These are phyloP conservation scores for Parascedosporium putredinis DNA, from an alignment of 2,329 filamentous ascomycete genomes.

Conservation along the genomic window DNA sequence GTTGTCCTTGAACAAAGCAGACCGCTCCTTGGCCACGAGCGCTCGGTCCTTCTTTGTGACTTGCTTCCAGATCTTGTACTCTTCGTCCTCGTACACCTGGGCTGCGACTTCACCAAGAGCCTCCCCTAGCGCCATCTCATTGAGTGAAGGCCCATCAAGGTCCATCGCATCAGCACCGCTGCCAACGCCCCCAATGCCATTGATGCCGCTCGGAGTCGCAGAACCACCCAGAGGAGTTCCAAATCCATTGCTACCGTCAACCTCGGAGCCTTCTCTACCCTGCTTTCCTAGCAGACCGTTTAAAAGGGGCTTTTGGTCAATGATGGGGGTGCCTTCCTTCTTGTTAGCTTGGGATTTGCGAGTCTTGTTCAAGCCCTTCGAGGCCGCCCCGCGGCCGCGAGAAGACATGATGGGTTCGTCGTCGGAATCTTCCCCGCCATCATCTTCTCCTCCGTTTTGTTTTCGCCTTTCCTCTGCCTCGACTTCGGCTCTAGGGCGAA, in stretches of 20 bases:
- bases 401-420: slow-evolving; percentile 98
- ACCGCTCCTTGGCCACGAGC: slow-evolving; percentile 71
- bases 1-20: slow-evolving; percentile 75
- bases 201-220: slow-evolving; percentile 62
- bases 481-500: slow-evolving; percentile 85
- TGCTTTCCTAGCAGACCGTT: slow-evolving; percentile 49
- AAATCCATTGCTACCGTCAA: slow-evolving; percentile 78
- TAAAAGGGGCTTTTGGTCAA: slow-evolving; percentile 63
- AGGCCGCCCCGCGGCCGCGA: slow-evolving; percentile 73
- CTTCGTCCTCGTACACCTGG: slow-evolving; percentile 79
- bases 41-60: slow-evolving; percentile 95
- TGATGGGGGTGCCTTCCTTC: slow-evolving; percentile 67
- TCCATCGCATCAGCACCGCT: slow-evolving; percentile 83
- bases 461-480: slow-evolving; percentile 79
- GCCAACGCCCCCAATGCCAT: slow-evolving; percentile 50
- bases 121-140: slow-evolving; percentile 52
- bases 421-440: slow-evolving; percentile 82
- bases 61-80: slow-evolving; percentile 98
- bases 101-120: slow-evolving; percentile 57
- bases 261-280: slow-evolving; percentile 66
- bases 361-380: slow-evolving; percentile 64
- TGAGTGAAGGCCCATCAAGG: slow-evolving; percentile 65
- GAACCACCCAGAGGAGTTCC: slow-evolving; percentile 67
- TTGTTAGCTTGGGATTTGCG: slow-evolving; percentile 61
- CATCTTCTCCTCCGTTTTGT: slow-evolving; percentile 74